Base-by-base conservation (phyloP, 306 rosid species). In the Hippophae gyantsensis region DNA sequence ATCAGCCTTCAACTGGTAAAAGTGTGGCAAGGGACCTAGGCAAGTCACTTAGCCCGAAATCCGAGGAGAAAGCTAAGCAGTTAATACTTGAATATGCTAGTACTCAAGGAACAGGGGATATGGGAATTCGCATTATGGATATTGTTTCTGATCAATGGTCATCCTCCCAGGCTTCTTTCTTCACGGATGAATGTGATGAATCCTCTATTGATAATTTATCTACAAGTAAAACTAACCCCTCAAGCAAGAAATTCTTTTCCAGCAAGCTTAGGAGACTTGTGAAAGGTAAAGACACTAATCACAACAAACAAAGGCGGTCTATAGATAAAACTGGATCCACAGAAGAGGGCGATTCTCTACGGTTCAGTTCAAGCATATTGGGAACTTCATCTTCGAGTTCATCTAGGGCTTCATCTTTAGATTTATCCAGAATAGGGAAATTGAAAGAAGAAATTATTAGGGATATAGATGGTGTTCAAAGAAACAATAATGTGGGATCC, bases 51-150 rank as follows among this genome's bases (percentile, higher is more conserved):
- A 92, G 96, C 64, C 95, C 86, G 0, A 60, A 69, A n/a, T 92
- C 99, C 10, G 95, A 83, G 84, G 77, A 75, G 75, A 88, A 78
- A 73, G 96, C 96, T 9, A 88, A 88, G 71, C 83, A 75, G 63
- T 89, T 92, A 42, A 88, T 92, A 64, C 75, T 92, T 43, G 90
- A 88, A 47, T 92, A 92, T 72, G 95, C 96, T 71, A 76, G 72
- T 49, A 46, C 77, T 13, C 88, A 80, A 49, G 85, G 78, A 53
- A 10, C 48, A 56, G 74, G 66, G 47, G 77, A 44, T 54, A 76
- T 53, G 52, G 66, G 68, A 57, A 70, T 63, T 42, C 74, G 55
- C 62, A 8, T 78, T 55, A 25, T 73, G 72, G 95, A 81, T 55
- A 61, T 78, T 47, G 93, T 85, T 71, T 85, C 82, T 10, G 96